Conservation (phyloP, 257 asterid genomes). For the Solanum acaule region DNA sequence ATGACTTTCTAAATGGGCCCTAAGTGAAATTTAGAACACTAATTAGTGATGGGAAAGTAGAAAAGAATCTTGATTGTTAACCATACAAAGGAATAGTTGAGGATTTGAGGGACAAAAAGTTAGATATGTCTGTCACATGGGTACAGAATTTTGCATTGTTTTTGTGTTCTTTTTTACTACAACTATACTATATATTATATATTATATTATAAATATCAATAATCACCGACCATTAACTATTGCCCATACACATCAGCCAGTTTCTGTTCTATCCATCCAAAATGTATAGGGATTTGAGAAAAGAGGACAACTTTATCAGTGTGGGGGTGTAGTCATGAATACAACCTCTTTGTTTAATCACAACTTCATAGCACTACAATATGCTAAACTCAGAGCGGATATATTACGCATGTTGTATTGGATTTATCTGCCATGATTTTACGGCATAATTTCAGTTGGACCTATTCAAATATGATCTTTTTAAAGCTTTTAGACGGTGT, state of each 20-base stretch:
- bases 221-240: constrained; percentile 5
- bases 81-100: background rate
- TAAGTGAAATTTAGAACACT: background rate
- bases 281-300: background rate
- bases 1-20: background rate
- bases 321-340: background rate
- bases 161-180: background rate
- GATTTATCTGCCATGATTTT: background rate
- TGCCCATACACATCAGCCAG: background rate
- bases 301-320: background rate
- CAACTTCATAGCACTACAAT: background rate
- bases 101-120: background rate
- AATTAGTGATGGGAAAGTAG: background rate
- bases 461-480: no score
- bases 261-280: background rate
- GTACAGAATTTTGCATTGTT: background rate
- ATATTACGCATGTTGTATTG: background rate
- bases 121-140: constrained; percentile 3
- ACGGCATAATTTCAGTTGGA: background rate
- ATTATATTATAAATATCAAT: background rate
- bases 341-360: background rate
- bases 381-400: background rate
- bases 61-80: background rate
- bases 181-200: background rate
- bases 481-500: background rate